Evolutionary conservation across 176 grass and related monocot genomes (phyloP), one percentile per base, ranked within the genome.

Genomic region (Tillandsia leiboldiana): DNA sequence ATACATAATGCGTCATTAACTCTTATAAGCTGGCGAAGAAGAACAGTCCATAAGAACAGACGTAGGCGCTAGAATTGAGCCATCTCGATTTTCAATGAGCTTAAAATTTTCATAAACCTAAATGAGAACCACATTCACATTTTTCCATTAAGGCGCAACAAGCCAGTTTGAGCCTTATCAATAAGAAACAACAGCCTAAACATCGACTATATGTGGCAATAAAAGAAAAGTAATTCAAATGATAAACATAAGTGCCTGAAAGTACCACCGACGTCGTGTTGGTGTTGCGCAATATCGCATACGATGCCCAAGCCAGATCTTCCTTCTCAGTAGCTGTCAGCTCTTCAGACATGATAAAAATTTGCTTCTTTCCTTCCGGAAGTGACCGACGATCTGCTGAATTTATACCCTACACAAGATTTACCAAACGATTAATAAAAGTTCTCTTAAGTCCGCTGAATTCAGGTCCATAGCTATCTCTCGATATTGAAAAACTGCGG

Each of bases 261-360:
- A 68, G 72, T 90, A 97, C 94, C 80, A 97, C 84, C 10, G 89
- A 90, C 2, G 88, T 86, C 49, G 86, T 90, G 79, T 97, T 92
- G 47, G 89, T 97, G 75, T 82, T 92, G 50, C 84, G 81, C 48
- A 97, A 74, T 64, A 97, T 75, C 15, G 78, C 89, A 69, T 90
- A 97, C 0, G 86, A 92, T 15, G 86, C 82, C 94, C 94, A 92
- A 3, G 94, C 89, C 71, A 92, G 61, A 66, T 92, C 84, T 78
- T 92, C 89, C 75, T 90, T 87, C 71, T 83, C 84, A 5, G 61
- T 47, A 0, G 28, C 70, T 2, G 79, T 81, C 27, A 90, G 62
- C 74, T 80, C 80, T 53, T 97, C 77, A 11, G 94, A 83, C 77
- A 92, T 79, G 12, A 83, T 29, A 57, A 97, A 97, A 67, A 90